Evolutionary conservation across 2,329 filamentous ascomycete genomes (phyloP).

Genomic region (Botryotinia calthae): DNA sequence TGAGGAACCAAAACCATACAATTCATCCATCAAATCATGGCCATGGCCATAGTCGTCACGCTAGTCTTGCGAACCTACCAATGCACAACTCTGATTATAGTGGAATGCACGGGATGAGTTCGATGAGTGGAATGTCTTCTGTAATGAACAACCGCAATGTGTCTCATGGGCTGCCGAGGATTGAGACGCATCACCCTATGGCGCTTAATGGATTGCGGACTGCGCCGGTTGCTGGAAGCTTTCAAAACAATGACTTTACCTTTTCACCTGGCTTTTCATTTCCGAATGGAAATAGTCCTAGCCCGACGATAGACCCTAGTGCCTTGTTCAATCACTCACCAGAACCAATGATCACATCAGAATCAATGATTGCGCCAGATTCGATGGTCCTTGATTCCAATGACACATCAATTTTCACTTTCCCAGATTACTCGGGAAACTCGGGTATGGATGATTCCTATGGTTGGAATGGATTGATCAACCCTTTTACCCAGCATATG

Average conservation of each 20-base stretch:
- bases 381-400: conserved; percentile 60
- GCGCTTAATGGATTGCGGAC: conserved; percentile 74
- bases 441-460: conserved; percentile 73
- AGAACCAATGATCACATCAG: conserved; percentile 47
- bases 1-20: conserved; percentile 38
- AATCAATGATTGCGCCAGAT: conserved; percentile 50
- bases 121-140: conserved; percentile 60
- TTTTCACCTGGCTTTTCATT: conserved; percentile 56
- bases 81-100: conserved; percentile 63
- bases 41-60: conserved; percentile 56
- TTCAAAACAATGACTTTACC: conserved; percentile 66
- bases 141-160: conserved; percentile 65
- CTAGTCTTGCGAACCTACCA: conserved; percentile 68
- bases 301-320: conserved; percentile 69
- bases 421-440: conserved; percentile 56
- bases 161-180: conserved; percentile 69
- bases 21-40: conserved; percentile 5
- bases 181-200: conserved; percentile 68
- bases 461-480: conserved; percentile 71
- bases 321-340: conserved; percentile 78
- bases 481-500: conserved; percentile 61
- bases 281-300: conserved; percentile 47
- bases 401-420: conserved; percentile 57
- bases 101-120: conserved; percentile 1
- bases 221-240: conserved; percentile 66